Base-by-base conservation (phyloP, 2,329 filamentous ascomycete genomes). In the Fusarium floridanum region DNA sequence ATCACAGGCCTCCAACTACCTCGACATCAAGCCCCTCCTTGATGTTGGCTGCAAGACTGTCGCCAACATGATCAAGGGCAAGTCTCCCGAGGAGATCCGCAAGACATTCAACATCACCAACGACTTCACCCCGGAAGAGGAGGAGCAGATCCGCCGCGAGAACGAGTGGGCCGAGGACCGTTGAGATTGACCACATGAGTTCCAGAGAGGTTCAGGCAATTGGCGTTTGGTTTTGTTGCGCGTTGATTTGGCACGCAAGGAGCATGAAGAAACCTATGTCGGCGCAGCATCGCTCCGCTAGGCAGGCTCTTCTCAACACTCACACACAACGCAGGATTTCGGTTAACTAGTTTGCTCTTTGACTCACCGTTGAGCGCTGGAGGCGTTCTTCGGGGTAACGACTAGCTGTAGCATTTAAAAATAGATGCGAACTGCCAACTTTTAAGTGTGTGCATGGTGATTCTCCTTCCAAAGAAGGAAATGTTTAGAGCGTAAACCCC, bases 41-140 rank as follows among this genome's bases (percentile, higher is more conserved):
- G 97, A 99, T 76, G 96, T 98, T 70, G 97, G 97, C 72, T 99
- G 97, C 91, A 99, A 99, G 91, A 99, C 97, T 0, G 97, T 99
- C 17, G 97, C 97, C 72, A 99, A 99, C 87, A 99, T 99, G 97
- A 99, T 99, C 89, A 99, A 99, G 93, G 97, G 97, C 86, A 99
- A 99, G 90, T 98, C 95, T 0, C 97, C 97, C 4, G 97, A 99
- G 84, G 97, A 99, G 88, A 99, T 99, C 80, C 94, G 97, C 61
- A 99, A 98, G 90, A 99, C 97, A 0, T 99, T 99, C 88, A 99
- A 99, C 87, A 99, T 99, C 81, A 97, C 97, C 81, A 99, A 99
- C 80, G 97, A 99, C 84, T 99, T 99, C 86, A 98, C 97, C 0
- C 95, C 96, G 3, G 97, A 99, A 85, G 97, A 99, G 86, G 97